Evolutionary conservation across 768 basidiomycete genomes (phyloP), one percentile per base, ranked within the genome.

Genomic region (Boletus huronensis): DNA sequence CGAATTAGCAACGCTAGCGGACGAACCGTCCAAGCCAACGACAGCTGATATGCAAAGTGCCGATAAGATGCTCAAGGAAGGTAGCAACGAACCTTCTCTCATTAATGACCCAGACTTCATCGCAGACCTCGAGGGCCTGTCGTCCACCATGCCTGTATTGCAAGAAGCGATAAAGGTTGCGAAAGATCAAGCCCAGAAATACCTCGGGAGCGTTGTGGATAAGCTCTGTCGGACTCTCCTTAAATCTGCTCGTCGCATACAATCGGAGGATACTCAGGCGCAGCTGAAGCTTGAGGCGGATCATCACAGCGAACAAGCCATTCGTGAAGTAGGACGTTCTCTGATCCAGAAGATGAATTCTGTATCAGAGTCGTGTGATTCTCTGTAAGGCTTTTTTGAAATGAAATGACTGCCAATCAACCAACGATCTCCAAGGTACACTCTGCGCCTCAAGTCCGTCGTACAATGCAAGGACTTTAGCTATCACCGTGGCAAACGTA

Each of bases 1-100:
- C 2, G 61, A 55, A 34, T 50, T 53, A 1, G 56, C 58, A 17
- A 29, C 34, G 0, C 41, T 56, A 11, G 17, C 23, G 5, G 47
- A 52, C 6, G 17, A 42, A 17, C 11, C 16, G 5, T 10, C 53
- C 6, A 66, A 50, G 26, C 56, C 54, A 0, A 68, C 63, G 1
- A 4, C 43, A 32, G 8, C 45, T 14, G 58, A 68, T 19, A 48
- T 6, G 8, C 41, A 2, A 29, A 48, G 10, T 6, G 65, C 63
- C 3, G 64, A 68, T 0, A 55, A 45, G 41, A 45, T 69, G 58
- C 48, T 68, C 5, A 68, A 41, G 54, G 67, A 68, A 2, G 62
- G 65, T 11, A 19, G 42, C 4, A 59, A 54, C 1, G 62, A 67
- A 26, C 13, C 55, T 19, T 61, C 62, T 36, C 67, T 61, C 21